These are phyloP conservation scores for Platismatia glauca DNA, from an alignment of 495 filamentous ascomycete species.

Conservation along the genomic window DNA sequence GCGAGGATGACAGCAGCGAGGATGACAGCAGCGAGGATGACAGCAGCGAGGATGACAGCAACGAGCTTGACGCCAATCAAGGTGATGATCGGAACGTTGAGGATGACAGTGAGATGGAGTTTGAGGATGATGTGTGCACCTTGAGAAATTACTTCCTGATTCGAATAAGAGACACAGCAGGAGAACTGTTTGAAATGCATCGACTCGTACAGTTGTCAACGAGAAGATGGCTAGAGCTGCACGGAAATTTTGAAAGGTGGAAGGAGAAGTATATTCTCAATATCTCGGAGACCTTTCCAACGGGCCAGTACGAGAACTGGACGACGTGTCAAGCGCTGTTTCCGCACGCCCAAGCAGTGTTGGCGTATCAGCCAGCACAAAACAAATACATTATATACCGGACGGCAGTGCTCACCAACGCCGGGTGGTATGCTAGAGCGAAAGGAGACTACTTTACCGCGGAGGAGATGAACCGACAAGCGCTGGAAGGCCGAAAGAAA, in stretches of 20 bases:
- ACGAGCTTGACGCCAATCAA: no score
- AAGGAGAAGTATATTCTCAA: conserved; percentile 31
- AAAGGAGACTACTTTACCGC: conserved; percentile 6
- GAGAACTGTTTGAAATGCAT: conserved; percentile 37
- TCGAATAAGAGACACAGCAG: no score
- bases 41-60: no score
- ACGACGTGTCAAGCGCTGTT: conserved; percentile 25
- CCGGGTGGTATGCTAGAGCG: conserved; percentile 25
- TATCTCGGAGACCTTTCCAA: conserved; percentile 34
- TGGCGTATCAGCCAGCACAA: conserved; percentile 6
- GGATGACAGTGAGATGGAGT: no score
- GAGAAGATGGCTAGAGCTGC: conserved; percentile 34
- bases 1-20: no score
- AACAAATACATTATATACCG: conserved; percentile 23
- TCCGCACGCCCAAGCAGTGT: conserved; percentile 17
- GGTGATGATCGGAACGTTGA: no score
- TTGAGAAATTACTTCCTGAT: no score
- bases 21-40: no score
- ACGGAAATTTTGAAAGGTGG: conserved; percentile 32
- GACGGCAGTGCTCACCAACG: conserved; percentile 28
- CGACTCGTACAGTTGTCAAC: conserved; percentile 40
- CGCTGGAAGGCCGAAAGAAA: not conserved
- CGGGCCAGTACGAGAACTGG: conserved; percentile 29
- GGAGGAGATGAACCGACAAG: not conserved
- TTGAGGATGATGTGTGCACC: no score